Evolutionary conservation across 2,329 filamentous ascomycete genomes (phyloP).

Genomic region (Calcarisporium arbuscula): DNA sequence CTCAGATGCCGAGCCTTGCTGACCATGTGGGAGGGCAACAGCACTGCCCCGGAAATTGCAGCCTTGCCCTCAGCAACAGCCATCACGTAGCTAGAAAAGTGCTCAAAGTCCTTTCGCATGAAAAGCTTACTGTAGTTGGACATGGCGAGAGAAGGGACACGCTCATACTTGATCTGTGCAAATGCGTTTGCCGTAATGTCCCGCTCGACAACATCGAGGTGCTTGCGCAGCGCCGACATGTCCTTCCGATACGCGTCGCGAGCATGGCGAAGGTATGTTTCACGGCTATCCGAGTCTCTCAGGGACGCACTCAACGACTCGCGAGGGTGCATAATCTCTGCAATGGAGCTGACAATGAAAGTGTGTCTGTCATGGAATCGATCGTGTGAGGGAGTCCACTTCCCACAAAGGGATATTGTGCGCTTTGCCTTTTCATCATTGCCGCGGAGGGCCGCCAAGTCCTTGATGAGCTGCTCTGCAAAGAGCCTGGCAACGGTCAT

Average conservation of each 20-base stretch:
- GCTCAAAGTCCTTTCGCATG: constrained; percentile 39
- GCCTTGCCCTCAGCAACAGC: constrained; percentile 40
- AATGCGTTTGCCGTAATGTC: constrained; percentile 40
- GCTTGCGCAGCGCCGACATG: constrained; percentile 44
- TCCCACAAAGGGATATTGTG: constrained; percentile 49
- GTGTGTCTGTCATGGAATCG: constrained; percentile 54
- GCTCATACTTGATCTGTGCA: constrained; percentile 48
- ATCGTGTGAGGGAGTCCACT: constrained; percentile 52
- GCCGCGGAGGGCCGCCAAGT: constrained; percentile 35
- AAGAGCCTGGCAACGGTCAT: constrained; percentile 49
- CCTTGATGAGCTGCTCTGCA: constrained; percentile 44
- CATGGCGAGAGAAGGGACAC: constrained; percentile 52
- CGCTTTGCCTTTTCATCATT: constrained; percentile 32
- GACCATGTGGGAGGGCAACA: constrained; percentile 47
- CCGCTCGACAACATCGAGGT: constrained; percentile 47
- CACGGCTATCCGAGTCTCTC: constrained; percentile 32
- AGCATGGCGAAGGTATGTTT: constrained; percentile 46
- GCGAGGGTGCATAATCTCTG: constrained; percentile 44
- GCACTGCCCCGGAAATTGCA: constrained; percentile 48
- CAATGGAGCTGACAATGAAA: constrained; percentile 49
- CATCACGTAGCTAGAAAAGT: constrained; percentile 43
- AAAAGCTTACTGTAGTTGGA: constrained; percentile 44
- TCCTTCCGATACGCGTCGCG: constrained; percentile 48
- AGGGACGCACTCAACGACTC: constrained; percentile 21
- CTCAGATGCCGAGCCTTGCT: constrained; percentile 8